A percentile compares a stretch with the other conserved stretches of the same genome.
Conservation (phyloP, 768 basidiomycete genomes). For the Psilocybe tampanensis region DNA sequence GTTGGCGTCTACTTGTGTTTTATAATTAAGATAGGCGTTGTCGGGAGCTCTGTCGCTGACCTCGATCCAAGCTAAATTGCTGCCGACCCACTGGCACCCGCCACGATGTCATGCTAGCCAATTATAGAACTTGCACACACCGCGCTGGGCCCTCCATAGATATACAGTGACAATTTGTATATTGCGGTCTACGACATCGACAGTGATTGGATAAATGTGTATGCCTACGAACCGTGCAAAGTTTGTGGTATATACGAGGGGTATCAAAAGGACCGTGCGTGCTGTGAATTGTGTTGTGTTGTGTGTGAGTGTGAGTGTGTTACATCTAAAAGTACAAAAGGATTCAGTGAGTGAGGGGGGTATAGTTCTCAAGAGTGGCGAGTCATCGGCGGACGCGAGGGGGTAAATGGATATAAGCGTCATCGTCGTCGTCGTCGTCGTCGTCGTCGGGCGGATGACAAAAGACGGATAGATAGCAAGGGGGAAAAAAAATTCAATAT, state of each 20-base stretch:
- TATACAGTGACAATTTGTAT: too few relatives aligned
- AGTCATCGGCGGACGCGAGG: neutral
- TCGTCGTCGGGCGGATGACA: too few relatives aligned
- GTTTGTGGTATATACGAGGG: neutral
- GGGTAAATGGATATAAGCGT: neutral
- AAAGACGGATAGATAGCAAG: neutral
- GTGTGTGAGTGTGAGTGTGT: neutral
- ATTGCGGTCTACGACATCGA: too few relatives aligned
- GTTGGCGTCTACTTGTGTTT: neutral
- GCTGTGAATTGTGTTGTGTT: neutral
- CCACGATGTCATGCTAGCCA: neutral
- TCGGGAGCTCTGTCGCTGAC: neutral
- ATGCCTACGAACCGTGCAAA: too few relatives aligned
- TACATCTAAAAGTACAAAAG: constrained; percentile 15
- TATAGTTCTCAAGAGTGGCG: constrained; percentile 1
- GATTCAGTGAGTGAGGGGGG: too few relatives aligned
- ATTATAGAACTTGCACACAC: neutral
- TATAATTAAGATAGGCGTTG: neutral
- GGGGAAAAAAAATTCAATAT: neutral
- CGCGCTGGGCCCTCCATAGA: too few relatives aligned
- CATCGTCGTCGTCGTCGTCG: too few relatives aligned
- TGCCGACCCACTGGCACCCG: neutral
- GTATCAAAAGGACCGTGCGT: constrained; percentile 3
- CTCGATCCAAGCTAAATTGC: neutral
- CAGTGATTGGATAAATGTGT: neutral